A percentile compares a stretch with the other conserved stretches of the same genome.
Conservation (phyloP, 495 filamentous ascomycete genomes). For the Cenococcum geophilum region DNA sequence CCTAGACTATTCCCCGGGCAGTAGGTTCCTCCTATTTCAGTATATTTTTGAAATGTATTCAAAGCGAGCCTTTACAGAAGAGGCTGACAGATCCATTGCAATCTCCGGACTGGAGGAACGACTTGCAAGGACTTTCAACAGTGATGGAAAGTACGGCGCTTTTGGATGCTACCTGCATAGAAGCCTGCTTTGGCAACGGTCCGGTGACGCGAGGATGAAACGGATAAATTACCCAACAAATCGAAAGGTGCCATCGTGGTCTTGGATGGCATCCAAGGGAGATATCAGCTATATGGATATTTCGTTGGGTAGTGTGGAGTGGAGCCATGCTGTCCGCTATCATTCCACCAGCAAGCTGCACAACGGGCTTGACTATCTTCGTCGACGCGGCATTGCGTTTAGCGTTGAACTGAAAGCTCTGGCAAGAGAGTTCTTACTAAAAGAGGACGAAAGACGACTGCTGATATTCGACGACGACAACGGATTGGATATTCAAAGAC, state of each 20-base stretch:
- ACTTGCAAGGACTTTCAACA: neutral
- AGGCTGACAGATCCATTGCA: conserved; percentile 3
- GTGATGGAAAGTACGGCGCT: neutral
- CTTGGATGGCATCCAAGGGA: conserved; percentile 3
- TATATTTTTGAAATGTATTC: neutral
- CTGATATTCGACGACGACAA: neutral
- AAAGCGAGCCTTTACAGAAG: neutral
- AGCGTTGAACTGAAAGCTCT: neutral
- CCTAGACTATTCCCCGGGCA: neutral
- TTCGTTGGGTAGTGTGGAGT: neutral
- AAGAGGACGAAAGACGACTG: neutral
- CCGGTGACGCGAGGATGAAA: neutral
- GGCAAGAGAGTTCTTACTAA: neutral
- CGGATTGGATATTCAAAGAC: neutral
- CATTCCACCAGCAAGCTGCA: neutral
- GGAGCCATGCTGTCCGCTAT: neutral
- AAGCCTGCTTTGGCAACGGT: conserved; percentile 7
- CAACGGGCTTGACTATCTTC: neutral
- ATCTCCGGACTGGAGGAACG: conserved; percentile 6
- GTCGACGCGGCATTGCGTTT: neutral
- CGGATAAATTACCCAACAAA: neutral
- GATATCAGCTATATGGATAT: neutral
- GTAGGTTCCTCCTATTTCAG: neutral
- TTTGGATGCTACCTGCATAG: conserved; percentile 1
- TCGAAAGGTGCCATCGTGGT: conserved; percentile 6